Base-by-base conservation (phyloP, 768 basidiomycete species). In the Russula sp. region DNA sequence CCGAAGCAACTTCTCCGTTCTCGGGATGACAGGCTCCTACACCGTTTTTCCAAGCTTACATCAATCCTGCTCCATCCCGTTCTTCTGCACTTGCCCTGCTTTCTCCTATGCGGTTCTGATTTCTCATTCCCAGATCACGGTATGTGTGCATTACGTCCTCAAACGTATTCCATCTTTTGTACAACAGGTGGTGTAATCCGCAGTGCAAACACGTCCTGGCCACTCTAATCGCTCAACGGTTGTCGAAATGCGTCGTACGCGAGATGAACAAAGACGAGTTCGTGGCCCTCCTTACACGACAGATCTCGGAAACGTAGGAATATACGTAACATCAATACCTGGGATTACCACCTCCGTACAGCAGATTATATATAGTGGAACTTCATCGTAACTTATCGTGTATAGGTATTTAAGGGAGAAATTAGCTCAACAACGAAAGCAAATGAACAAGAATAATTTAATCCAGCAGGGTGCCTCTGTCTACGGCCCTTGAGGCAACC, bases 181-280 rank as follows among this genome's bases (percentile, higher is more conserved):
- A 20, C 20, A 24, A 52, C 10, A 16, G 34, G 32, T 1, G 24
- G 6, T 18, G 11, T 11, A 32, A 58, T 40, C 30, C 22, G 18
- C 67, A 92, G 91, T 93, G 91, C 71, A 92, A 93, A 72, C 91
- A 93, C 72, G 73, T 90, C 3, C 78, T 93, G 28, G 91, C 90
- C 3, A 79, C 82, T 14, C 75, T 79, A 16, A 75, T 93, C 16
- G 87, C 88, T 2, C 73, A 81, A 30, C 81, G 79, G 57, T 72
- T 90, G 56, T 76, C 76, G 4, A 78, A 77, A 59, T 84, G 79
- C 64, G 69, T 83, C 42, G 80, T 86, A 57, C 81, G 83, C 24
- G 73, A 78, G 38, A 72, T 82, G 51, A 73, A 71, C 28, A 71
- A 74, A 4, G 79, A 84, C 59, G 82, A 85, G 40, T 75, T 90